Percentiles rank a stretch among this genome's conserved stretches.
These are phyloP conservation scores for Starmerella floris DNA, from an alignment of 805 yeast genomes.

Conservation along the genomic window DNA sequence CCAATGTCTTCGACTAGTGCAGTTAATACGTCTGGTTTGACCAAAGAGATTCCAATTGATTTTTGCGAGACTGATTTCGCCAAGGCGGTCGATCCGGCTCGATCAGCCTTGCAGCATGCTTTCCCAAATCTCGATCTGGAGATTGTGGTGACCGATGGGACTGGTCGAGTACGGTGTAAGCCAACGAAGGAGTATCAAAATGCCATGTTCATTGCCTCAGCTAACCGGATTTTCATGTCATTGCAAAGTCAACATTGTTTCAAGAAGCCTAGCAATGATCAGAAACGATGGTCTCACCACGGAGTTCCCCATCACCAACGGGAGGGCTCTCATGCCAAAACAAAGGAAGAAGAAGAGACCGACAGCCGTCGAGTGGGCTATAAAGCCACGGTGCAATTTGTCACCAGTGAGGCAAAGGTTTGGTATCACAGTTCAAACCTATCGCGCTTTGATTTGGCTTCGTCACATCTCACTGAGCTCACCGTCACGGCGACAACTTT, in stretches of 20 bases:
- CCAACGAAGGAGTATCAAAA: constrained; percentile 6
- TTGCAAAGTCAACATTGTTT: constrained; percentile 23
- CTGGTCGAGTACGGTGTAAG: constrained; percentile 20
- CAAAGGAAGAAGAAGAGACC: neutral
- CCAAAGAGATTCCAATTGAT: neutral
- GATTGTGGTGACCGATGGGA: constrained; percentile 18
- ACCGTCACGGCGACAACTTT: constrained; percentile 21
- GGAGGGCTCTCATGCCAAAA: too few relatives aligned
- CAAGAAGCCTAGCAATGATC: too few relatives aligned
- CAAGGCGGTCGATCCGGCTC: neutral
- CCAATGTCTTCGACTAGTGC: neutral
- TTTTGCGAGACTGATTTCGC: neutral
- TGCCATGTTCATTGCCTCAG: constrained; percentile 27
- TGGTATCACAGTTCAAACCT: constrained; percentile 26
- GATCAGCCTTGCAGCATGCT: neutral
- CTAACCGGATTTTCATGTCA: constrained; percentile 26
- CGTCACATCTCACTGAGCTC: constrained; percentile 20
- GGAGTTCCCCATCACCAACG: too few relatives aligned
- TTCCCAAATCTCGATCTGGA: constrained; percentile 18
- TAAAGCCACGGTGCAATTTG: constrained; percentile 12
- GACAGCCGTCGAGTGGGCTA: constrained; percentile 2
- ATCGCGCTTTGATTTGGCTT: constrained; percentile 22
- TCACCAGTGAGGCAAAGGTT: constrained; percentile 8
- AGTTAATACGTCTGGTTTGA: neutral
- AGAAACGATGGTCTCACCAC: too few relatives aligned